A percentile compares a stretch with the other conserved stretches of the same genome.
Conservation (phyloP, 2,329 filamentous ascomycete species). For the Aureobasidium sp. region DNA sequence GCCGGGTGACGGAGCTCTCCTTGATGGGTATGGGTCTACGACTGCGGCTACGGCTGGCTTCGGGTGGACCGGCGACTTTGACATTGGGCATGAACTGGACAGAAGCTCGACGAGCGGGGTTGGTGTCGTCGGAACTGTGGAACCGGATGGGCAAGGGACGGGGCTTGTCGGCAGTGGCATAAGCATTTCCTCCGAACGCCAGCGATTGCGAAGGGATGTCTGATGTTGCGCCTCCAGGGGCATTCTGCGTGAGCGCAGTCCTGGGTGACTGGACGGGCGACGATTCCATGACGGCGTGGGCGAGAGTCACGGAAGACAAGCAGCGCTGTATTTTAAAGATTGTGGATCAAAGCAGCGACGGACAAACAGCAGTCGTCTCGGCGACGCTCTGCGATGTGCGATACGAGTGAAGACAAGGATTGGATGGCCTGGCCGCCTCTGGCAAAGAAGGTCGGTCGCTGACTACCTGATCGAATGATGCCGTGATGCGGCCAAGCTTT, state of each 20-base stretch:
- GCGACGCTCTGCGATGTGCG: neutral
- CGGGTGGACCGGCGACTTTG: constrained; percentile 19
- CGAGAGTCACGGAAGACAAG: neutral
- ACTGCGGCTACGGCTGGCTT: constrained; percentile 19
- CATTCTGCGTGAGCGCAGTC: neutral
- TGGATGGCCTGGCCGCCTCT: constrained; percentile 2
- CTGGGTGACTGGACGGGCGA: constrained; percentile 13
- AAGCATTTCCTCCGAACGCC: neutral
- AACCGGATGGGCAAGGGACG: constrained; percentile 17
- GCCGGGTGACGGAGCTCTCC: constrained; percentile 14
- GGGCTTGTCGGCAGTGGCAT: constrained; percentile 22
- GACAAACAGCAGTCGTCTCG: neutral
- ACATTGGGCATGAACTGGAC: constrained; percentile 32
- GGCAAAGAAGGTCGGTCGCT: neutral
- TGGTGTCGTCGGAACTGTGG: constrained; percentile 20
- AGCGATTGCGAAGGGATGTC: constrained; percentile 9
- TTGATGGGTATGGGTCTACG: constrained; percentile 18
- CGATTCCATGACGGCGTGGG: neutral
- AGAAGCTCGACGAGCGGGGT: constrained; percentile 25
- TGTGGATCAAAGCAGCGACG: neutral
- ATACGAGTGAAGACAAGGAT: neutral
- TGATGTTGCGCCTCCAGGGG: neutral
- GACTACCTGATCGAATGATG: constrained; percentile 4
- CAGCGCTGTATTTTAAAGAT: neutral
- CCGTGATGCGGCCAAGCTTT: constrained; percentile 8